Percentiles rank a stretch among this genome's conserved stretches.
Conservation (phyloP, 2,329 filamentous ascomycete genomes). For the Claviceps maximensis region DNA sequence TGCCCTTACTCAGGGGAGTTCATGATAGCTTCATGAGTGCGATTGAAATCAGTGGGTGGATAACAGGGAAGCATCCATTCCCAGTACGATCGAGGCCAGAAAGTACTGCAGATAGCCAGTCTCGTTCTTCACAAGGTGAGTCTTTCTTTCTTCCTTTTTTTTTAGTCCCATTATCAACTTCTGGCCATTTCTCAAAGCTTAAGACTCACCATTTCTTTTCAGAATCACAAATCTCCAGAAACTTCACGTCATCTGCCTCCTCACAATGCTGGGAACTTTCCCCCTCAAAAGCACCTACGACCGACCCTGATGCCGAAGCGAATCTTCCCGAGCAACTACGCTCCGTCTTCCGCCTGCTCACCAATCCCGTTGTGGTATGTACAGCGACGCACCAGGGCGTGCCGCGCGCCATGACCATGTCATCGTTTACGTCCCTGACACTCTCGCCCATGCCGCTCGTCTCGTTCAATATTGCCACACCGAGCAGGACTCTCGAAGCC, state of each 20-base stretch:
- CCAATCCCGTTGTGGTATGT: conserved; percentile 43
- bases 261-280: conserved; percentile 17
- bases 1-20: conserved; percentile 7
- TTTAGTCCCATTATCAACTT: neutral
- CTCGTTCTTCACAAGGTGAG: neutral
- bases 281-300: conserved; percentile 19
- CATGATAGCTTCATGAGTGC: conserved; percentile 9
- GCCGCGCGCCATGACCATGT: conserved; percentile 44
- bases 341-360: conserved; percentile 38
- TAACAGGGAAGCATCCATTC: conserved; percentile 3
- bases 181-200: neutral
- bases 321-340: conserved; percentile 35
- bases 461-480: conserved; percentile 43
- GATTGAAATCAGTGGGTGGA: conserved; percentile 7
- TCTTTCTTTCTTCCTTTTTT: neutral
- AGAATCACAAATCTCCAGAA: neutral
- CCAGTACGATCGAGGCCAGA: neutral
- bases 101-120: neutral
- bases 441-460: conserved; percentile 38
- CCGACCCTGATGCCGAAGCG: conserved; percentile 19
- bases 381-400: conserved; percentile 27
- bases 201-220: neutral
- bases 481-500: conserved; percentile 42
- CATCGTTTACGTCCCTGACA: conserved; percentile 43
- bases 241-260: conserved; percentile 9